Percentiles rank a stretch among this genome's conserved stretches.
phyloP scores from a whole-genome alignment of 768 basidiomycete genomes.

The Pseudohyphozyma bogoriensis region DNA sequence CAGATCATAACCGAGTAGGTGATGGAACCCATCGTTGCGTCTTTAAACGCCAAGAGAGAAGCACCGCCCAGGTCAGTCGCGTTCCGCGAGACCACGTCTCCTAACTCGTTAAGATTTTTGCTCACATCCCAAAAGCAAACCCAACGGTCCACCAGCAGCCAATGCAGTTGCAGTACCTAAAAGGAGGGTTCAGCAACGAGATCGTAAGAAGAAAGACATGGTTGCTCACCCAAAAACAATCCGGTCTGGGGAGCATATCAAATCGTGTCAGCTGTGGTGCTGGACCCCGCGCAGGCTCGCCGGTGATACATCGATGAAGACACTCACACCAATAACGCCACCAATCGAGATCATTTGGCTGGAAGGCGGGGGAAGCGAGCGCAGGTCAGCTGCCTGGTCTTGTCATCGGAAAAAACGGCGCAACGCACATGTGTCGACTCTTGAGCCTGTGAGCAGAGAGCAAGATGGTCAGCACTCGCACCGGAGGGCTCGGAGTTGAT shows the following conservation, averaged over 20 bases:
- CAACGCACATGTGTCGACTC: constrained; percentile 8
- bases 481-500: not conserved
- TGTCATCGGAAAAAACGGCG: not conserved
- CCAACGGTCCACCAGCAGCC: constrained; percentile 30
- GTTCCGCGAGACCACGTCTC: too few relatives aligned
- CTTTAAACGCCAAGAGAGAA: too few relatives aligned
- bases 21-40: constrained; percentile 17
- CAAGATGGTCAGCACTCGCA: not conserved
- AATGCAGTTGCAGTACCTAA: constrained; percentile 30
- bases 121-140: constrained; percentile 31
- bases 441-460: not conserved
- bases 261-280: too few relatives aligned
- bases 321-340: constrained; percentile 22
- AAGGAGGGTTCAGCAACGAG: too few relatives aligned
- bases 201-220: too few relatives aligned
- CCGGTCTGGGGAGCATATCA: too few relatives aligned
- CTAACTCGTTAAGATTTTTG: too few relatives aligned
- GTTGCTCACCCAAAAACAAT: constrained; percentile 35
- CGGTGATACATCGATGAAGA: too few relatives aligned
- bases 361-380: too few relatives aligned
- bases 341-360: constrained; percentile 14
- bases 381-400: not conserved
- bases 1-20: constrained; percentile 27
- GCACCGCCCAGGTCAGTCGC: too few relatives aligned
- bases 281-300: too few relatives aligned